Evolutionary conservation across 2,329 filamentous ascomycete species (phyloP).

Genomic region (Drechslerella coelobrocha): DNA sequence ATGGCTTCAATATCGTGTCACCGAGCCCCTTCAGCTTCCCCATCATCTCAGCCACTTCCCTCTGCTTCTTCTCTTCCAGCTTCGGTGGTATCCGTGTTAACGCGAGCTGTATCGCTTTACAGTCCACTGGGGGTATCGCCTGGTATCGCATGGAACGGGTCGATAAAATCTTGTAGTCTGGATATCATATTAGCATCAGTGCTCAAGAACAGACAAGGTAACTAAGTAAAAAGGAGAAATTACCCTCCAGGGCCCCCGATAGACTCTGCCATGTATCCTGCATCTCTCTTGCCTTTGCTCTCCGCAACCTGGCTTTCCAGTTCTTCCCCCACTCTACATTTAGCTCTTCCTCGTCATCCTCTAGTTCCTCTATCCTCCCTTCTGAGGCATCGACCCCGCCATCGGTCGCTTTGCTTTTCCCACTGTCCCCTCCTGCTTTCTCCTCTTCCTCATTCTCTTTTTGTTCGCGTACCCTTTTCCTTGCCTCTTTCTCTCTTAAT

Average conservation of each 20-base stretch:
- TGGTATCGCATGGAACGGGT: slow-evolving; percentile 19
- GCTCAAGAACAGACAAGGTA: background rate
- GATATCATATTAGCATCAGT: background rate
- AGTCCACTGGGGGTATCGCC: slow-evolving; percentile 35
- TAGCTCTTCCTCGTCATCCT: slow-evolving; percentile 31
- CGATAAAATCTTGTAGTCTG: slow-evolving; percentile 46
- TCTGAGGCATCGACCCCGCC: slow-evolving; percentile 21
- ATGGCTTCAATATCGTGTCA: slow-evolving; percentile 89
- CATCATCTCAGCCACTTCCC: slow-evolving; percentile 96
- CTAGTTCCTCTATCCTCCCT: slow-evolving; percentile 42
- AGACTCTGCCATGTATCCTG: slow-evolving; percentile 46
- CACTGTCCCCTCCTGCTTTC: slow-evolving; percentile 14
- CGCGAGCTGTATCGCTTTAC: slow-evolving; percentile 31
- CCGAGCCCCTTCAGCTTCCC: slow-evolving; percentile 90
- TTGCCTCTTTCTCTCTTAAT: slow-evolving; percentile 12
- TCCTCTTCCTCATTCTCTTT: slow-evolving; percentile 26
- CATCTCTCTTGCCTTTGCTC: slow-evolving; percentile 50
- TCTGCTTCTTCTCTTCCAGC: slow-evolving; percentile 79
- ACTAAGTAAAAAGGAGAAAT: background rate
- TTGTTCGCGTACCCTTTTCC: slow-evolving; percentile 23
- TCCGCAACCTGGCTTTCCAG: slow-evolving; percentile 47
- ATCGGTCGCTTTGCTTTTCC: slow-evolving; percentile 11
- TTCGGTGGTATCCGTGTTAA: slow-evolving; percentile 66
- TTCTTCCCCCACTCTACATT: slow-evolving; percentile 45
- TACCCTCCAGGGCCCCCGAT: slow-evolving; percentile 39